A percentile compares a stretch with the other conserved stretches of the same genome.
phyloP scores from a whole-genome alignment of 2,329 filamentous ascomycete genomes.

The Aureobasidium sp. region DNA sequence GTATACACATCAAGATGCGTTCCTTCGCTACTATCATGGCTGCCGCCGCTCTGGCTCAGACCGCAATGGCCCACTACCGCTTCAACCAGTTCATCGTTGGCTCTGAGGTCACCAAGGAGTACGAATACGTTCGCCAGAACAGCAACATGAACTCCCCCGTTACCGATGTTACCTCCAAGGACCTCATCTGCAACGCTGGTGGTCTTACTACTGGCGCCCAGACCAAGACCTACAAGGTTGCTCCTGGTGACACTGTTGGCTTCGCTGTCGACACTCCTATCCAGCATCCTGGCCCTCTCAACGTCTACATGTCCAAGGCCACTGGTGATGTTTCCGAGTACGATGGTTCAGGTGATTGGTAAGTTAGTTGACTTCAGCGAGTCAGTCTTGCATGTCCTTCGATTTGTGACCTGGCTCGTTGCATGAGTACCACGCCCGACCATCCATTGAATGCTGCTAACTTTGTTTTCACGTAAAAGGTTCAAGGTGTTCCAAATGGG shows the following conservation, averaged over 20 bases:
- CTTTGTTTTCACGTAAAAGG: no score
- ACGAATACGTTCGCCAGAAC: slow-evolving; percentile 54
- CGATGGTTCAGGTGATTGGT: slow-evolving; percentile 49
- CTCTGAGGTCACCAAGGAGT: slow-evolving; percentile 47
- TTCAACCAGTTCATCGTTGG: slow-evolving; percentile 45
- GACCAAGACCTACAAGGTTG: slow-evolving; percentile 21
- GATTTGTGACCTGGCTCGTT: no score
- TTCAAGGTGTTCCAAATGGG: background rate
- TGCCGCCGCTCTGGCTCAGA: slow-evolving; percentile 35
- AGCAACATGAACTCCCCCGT: slow-evolving; percentile 41
- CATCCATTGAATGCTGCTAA: no score
- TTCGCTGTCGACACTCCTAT: slow-evolving; percentile 28
- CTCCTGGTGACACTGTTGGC: slow-evolving; percentile 24
- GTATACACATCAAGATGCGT: slow-evolving; percentile 35
- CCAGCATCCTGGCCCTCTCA: slow-evolving; percentile 28
- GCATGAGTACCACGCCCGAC: no score
- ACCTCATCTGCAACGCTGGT: slow-evolving; percentile 41
- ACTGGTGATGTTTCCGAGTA: slow-evolving; percentile 51
- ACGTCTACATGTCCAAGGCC: slow-evolving; percentile 36
- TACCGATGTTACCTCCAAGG: slow-evolving; percentile 36
- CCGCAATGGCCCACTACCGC: slow-evolving; percentile 31
- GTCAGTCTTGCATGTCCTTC: no score
- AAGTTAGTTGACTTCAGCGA: no score
- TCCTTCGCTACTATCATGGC: slow-evolving; percentile 34
- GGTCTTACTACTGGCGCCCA: slow-evolving; percentile 34